Base-by-base conservation (phyloP, 768 basidiomycete genomes). In the Filobasidium floriforme region DNA sequence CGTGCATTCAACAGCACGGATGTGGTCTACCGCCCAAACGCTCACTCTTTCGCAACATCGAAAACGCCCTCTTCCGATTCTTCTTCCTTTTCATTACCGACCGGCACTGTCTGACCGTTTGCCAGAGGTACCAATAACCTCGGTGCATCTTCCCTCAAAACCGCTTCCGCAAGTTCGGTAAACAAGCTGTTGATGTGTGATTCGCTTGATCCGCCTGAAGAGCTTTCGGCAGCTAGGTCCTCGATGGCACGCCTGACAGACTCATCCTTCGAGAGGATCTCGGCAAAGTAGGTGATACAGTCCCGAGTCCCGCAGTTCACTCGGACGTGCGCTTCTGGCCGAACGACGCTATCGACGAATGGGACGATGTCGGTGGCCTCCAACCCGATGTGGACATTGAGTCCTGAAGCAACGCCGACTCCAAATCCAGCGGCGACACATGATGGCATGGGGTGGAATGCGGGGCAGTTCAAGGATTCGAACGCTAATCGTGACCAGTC, bases 41-140 rank as follows among this genome's bases (percentile, higher is more conserved):
- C 14, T n/a, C 52, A 78, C 75, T 73, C 74, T 49, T 76, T 75
- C 7, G 77, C 74, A 6, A 78, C 73, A 52, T 78, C 74, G 57
- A 78, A 73, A 19, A 69, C 69, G 26, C 71, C 73, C 44, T 71
- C 71, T 43, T 74, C 74, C 43, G 75, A 73, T 11, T 75, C 73
- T 10, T 59, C 59, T 24, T 61, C 60, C 9, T 63, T 61, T 46
- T 61, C 59, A 1, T 66, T 59, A 6, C 60, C 65, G 1, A 66
- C 49, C 7, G 51, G 43, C 22, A 60, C 65, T 37, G 60, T 61
- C 43, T 55, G 43, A 14, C 65, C 65, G 26, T 51, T 61, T 29
- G 65, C 65, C 41, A 66, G 44, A 15, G 65, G 65, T 28, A 66
- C 51, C 43, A 66, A 29, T 14, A 66, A 37, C 22, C 60, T 28